A percentile compares a stretch with the other conserved stretches of the same genome.
Conservation (phyloP, 345 rosid genomes). For the Rhizophora apiculata region DNA sequence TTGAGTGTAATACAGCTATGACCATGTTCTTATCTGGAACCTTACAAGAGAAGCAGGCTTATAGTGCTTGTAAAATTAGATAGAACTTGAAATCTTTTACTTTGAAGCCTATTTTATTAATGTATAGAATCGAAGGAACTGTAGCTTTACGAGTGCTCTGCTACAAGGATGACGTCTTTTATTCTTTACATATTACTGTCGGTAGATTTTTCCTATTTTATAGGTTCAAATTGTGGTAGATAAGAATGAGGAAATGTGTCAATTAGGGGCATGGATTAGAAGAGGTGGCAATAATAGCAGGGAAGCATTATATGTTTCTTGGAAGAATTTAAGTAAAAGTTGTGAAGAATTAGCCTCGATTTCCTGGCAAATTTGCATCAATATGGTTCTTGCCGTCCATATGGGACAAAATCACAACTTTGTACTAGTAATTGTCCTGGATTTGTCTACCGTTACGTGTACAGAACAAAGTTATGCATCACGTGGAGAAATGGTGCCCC, state of each 20-base stretch:
- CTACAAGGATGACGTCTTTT: not conserved
- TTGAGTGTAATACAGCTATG: constrained; percentile 7
- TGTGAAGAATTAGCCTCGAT: not conserved
- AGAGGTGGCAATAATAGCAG: not conserved
- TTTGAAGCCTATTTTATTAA: not conserved
- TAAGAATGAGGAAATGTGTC: not conserved
- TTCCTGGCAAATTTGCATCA: not conserved
- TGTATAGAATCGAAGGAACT: too few relatives aligned
- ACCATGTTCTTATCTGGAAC: constrained; percentile 1
- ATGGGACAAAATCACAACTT: too few relatives aligned
- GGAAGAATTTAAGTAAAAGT: not conserved
- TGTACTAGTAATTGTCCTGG: too few relatives aligned
- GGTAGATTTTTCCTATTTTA: not conserved
- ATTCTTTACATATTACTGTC: not conserved
- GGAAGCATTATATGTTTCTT: not conserved
- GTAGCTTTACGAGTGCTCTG: not conserved
- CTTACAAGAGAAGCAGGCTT: constrained; percentile 14
- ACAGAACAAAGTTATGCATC: too few relatives aligned
- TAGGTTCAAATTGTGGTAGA: not conserved
- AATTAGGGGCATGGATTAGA: not conserved
- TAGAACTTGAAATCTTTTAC: not conserved
- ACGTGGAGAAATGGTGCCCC: too few relatives aligned
- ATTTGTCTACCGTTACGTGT: too few relatives aligned
- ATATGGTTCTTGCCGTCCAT: not conserved
- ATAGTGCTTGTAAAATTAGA: not conserved